These are phyloP conservation scores for Amanita muscaria DNA, from an alignment of 768 basidiomycete genomes.

Conservation along the genomic window DNA sequence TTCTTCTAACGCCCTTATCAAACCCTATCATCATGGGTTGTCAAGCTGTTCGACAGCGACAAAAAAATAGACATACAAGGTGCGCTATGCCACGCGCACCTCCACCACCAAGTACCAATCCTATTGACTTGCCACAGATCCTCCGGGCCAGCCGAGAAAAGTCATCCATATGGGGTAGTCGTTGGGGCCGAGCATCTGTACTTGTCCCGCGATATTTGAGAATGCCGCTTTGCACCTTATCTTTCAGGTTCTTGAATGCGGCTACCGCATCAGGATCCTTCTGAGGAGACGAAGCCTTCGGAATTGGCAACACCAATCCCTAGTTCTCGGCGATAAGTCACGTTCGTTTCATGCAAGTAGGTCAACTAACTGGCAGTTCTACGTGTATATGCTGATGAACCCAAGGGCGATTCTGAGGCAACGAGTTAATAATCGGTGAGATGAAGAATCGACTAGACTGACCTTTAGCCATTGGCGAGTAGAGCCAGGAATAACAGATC, in stretches of 20 bases:
- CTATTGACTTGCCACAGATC: slow-evolving; percentile 89
- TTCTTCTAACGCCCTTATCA: slow-evolving; percentile 87
- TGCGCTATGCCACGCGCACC: slow-evolving; percentile 71
- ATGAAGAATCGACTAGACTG: slow-evolving; percentile 9
- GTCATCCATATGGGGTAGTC: slow-evolving; percentile 79
- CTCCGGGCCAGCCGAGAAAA: slow-evolving; percentile 87
- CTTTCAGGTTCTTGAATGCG: slow-evolving; percentile 87
- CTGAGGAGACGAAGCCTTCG: slow-evolving; percentile 45
- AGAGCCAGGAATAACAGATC: slow-evolving; percentile 80
- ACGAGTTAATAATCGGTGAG: slow-evolving; percentile 1
- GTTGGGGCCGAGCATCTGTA: slow-evolving; percentile 56
- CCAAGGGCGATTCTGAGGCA: slow-evolving; percentile 81
- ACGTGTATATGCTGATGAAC: slow-evolving; percentile 94
- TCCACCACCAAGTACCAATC: slow-evolving; percentile 93
- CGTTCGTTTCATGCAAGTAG: slow-evolving; percentile 9
- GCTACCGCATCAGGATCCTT: slow-evolving; percentile 85
- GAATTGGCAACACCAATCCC: slow-evolving; percentile 62
- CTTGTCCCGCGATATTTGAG: slow-evolving; percentile 73
- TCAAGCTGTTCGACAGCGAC: not conserved
- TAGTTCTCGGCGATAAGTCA: slow-evolving; percentile 17
- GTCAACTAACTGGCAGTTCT: slow-evolving; percentile 62
- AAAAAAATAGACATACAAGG: slow-evolving; percentile 20
- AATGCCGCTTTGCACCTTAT: slow-evolving; percentile 83
- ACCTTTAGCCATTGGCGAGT: slow-evolving; percentile 97
- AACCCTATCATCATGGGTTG: slow-evolving; percentile 48